Percentiles rank a stretch among this genome's conserved stretches.
Evolutionary conservation across 805 yeast species (phyloP).

Genomic region (Candida jianshihensis): DNA sequence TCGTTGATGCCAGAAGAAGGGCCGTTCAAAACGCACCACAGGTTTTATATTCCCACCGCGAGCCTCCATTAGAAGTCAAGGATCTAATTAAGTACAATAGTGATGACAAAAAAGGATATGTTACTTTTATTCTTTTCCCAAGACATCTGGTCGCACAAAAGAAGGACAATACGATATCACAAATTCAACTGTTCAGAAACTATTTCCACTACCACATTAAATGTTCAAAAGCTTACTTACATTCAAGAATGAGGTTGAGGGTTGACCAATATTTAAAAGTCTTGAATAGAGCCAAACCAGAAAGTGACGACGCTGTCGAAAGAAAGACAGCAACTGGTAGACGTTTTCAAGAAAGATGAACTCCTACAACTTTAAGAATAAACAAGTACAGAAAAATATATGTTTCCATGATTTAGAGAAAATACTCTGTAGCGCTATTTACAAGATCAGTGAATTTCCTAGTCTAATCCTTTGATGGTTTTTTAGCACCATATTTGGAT

Average conservation of each 20-base stretch:
- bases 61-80: slow-evolving; percentile 86
- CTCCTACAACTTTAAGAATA: background rate
- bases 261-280: slow-evolving; percentile 92
- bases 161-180: slow-evolving; percentile 83
- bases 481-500: slow-evolving; percentile 90
- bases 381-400: too few relatives aligned
- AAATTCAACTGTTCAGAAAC: slow-evolving; percentile 86
- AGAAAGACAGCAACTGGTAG: slow-evolving; percentile 28
- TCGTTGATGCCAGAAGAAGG: slow-evolving; percentile 92
- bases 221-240: slow-evolving; percentile 97
- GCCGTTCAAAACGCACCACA: slow-evolving; percentile 98
- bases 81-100: slow-evolving; percentile 31
- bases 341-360: slow-evolving; percentile 19
- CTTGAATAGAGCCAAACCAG: slow-evolving; percentile 94
- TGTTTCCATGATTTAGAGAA: too few relatives aligned
- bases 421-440: too few relatives aligned
- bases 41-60: slow-evolving; percentile 82
- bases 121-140: slow-evolving; percentile 74
- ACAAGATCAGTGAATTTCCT: background rate
- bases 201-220: slow-evolving; percentile 98
- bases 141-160: slow-evolving; percentile 64
- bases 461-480: slow-evolving; percentile 43
- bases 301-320: slow-evolving; percentile 63
- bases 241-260: slow-evolving; percentile 95
- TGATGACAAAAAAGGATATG: slow-evolving; percentile 44